Evolutionary conservation across 805 yeast species (phyloP).

Genomic region (Wickerhamiella azymoides): DNA sequence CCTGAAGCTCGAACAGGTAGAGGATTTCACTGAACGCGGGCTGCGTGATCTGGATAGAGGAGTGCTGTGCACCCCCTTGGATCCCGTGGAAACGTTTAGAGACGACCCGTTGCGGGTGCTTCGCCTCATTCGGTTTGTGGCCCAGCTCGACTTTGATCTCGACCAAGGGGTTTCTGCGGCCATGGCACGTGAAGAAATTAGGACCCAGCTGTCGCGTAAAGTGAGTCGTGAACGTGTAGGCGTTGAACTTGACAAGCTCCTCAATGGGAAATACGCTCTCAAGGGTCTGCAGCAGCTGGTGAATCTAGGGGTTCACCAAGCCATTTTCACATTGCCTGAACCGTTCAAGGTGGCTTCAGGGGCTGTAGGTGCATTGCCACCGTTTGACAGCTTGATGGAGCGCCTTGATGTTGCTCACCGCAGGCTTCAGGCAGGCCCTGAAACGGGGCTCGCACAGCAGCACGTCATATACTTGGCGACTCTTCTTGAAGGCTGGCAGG

Average conservation of each 20-base stretch:
- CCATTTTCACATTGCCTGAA: conserved; percentile 34
- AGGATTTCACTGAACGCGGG: conserved; percentile 75
- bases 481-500: conserved; percentile 38
- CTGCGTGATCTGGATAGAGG: conserved; percentile 57
- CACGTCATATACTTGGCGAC: conserved; percentile 27
- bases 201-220: conserved; percentile 46
- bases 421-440: too few species aligned
- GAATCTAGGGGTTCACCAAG: conserved; percentile 39
- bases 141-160: conserved; percentile 55
- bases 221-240: conserved; percentile 88
- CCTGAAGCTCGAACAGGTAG: conserved; percentile 50
- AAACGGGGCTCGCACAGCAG: too few species aligned
- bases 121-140: conserved; percentile 74
- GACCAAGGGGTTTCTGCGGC: conserved; percentile 43
- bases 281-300: conserved; percentile 50
- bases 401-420: conserved; percentile 15
- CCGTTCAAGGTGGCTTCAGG: conserved; percentile 11
- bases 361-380: conserved; percentile 2
- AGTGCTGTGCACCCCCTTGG: conserved; percentile 73
- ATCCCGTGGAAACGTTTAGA: conserved; percentile 68
- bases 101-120: conserved; percentile 92
- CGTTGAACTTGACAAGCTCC: conserved; percentile 63
- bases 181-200: conserved; percentile 49
- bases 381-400: conserved; percentile 14
- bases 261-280: conserved; percentile 47